phyloP scores from a whole-genome alignment of 257 asterid species.

The Jacaranda copaia region DNA sequence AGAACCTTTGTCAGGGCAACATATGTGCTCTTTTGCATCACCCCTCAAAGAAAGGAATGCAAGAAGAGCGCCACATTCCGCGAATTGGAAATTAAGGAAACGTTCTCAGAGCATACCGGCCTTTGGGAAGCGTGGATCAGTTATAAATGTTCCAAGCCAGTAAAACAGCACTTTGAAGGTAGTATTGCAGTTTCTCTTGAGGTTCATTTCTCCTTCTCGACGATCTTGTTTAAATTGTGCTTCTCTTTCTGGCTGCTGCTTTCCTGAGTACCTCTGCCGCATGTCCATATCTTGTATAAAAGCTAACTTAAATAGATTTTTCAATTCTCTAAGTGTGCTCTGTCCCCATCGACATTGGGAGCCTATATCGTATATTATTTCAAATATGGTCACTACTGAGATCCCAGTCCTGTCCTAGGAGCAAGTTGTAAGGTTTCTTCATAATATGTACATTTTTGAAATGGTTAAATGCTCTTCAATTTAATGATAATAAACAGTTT shows the following conservation, averaged over 20 bases:
- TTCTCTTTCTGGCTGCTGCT: background rate
- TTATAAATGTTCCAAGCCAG: conserved; percentile 37
- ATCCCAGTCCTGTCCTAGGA: no score
- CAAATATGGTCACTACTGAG: no score
- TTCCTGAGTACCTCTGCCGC: no score
- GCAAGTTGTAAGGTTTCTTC: no score
- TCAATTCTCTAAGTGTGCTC: no score
- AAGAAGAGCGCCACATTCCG: conserved; percentile 35
- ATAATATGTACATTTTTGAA: no score
- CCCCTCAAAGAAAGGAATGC: conserved; percentile 46
- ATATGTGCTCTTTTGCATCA: conserved; percentile 39
- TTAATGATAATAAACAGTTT: no score
- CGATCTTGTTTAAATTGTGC: background rate
- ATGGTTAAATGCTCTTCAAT: no score
- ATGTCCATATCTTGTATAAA: no score
- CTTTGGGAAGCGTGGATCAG: conserved; percentile 48
- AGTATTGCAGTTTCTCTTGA: background rate
- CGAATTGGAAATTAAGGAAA: conserved; percentile 45
- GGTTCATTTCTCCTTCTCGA: background rate
- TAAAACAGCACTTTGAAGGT: conserved; percentile 40
- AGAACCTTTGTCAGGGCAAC: conserved; percentile 39
- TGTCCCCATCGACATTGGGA: no score
- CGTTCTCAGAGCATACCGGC: conserved; percentile 70
- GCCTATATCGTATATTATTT: no score
- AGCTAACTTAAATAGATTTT: no score